Evolutionary conservation across 768 basidiomycete species (phyloP).

Genomic region (Peribolospora kevripleyi): DNA sequence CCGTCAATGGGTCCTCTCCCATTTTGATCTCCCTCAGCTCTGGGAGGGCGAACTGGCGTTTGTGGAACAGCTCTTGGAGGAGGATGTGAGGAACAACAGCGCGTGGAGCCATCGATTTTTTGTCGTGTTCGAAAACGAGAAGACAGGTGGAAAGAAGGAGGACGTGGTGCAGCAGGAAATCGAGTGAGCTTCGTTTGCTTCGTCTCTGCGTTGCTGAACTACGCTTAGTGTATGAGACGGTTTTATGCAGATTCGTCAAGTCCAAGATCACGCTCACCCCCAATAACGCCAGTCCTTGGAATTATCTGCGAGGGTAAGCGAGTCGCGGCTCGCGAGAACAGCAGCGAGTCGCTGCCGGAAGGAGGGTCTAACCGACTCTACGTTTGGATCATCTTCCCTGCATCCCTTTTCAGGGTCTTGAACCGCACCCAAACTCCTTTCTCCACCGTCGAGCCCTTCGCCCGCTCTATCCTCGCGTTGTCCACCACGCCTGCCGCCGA

Average conservation of each 20-base stretch:
- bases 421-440: constrained; percentile 37
- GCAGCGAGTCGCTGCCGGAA: constrained; percentile 4
- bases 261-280: constrained; percentile 61
- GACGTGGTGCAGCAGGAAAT: constrained; percentile 43
- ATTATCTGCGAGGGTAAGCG: constrained; percentile 51
- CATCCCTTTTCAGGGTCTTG: constrained; percentile 26
- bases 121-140: constrained; percentile 45
- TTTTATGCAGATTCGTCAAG: constrained; percentile 41
- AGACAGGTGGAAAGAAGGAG: constrained; percentile 38
- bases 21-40: constrained; percentile 27
- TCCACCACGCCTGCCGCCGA: constrained; percentile 4
- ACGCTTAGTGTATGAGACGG: neutral
- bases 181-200: constrained; percentile 30
- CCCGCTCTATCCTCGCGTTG: constrained; percentile 33
- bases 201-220: neutral
- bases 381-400: neutral
- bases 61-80: constrained; percentile 38
- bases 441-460: constrained; percentile 33
- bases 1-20: constrained; percentile 74
- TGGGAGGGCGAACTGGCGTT: constrained; percentile 57
- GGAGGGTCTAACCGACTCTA: constrained; percentile 2
- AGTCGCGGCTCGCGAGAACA: constrained; percentile 1
- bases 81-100: constrained; percentile 81
- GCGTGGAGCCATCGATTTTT: constrained; percentile 95
- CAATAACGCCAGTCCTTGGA: constrained; percentile 89